Evolutionary conservation across 2,329 filamentous ascomycete species (phyloP).

Genomic region (Paraphoma chrysanthemicola): DNA sequence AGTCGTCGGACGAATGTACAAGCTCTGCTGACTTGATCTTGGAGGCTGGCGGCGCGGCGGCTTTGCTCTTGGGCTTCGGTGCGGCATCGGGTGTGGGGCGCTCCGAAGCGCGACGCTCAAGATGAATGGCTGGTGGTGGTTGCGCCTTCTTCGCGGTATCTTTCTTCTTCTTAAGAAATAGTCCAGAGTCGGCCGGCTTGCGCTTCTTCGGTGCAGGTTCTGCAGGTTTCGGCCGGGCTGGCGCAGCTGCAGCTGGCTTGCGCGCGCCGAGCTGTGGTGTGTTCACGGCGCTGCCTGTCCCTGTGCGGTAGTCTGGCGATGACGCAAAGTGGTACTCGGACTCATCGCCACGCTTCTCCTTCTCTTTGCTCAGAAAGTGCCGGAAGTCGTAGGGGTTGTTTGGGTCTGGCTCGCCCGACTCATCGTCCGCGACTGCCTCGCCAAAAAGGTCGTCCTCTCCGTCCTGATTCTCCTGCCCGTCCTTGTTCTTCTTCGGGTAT

Average conservation of each 20-base stretch:
- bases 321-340: slow-evolving; percentile 34
- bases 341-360: slow-evolving; percentile 42
- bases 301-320: slow-evolving; percentile 39
- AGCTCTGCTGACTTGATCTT: slow-evolving; percentile 45
- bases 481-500: slow-evolving; percentile 42
- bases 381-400: slow-evolving; percentile 58
- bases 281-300: slow-evolving; percentile 36
- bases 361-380: slow-evolving; percentile 50
- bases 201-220: slow-evolving; percentile 36
- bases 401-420: slow-evolving; percentile 49
- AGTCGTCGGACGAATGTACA: slow-evolving; percentile 39
- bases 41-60: slow-evolving; percentile 25
- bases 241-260: slow-evolving; percentile 16
- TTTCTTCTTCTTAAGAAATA: slow-evolving; percentile 10
- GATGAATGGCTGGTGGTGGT: slow-evolving; percentile 37
- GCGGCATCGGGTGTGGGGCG: slow-evolving; percentile 10
- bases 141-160: slow-evolving; percentile 28
- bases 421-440: slow-evolving; percentile 34
- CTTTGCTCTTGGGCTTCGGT: slow-evolving; percentile 25
- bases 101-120: slow-evolving; percentile 46
- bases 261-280: slow-evolving; percentile 37
- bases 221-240: slow-evolving; percentile 16
- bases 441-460: slow-evolving; percentile 39
- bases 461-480: slow-evolving; percentile 34
- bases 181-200: slow-evolving; percentile 19